A percentile compares a stretch with the other conserved stretches of the same genome.
Conservation (phyloP, 208 protist species). For the Trypanosomatidae sp. region DNA sequence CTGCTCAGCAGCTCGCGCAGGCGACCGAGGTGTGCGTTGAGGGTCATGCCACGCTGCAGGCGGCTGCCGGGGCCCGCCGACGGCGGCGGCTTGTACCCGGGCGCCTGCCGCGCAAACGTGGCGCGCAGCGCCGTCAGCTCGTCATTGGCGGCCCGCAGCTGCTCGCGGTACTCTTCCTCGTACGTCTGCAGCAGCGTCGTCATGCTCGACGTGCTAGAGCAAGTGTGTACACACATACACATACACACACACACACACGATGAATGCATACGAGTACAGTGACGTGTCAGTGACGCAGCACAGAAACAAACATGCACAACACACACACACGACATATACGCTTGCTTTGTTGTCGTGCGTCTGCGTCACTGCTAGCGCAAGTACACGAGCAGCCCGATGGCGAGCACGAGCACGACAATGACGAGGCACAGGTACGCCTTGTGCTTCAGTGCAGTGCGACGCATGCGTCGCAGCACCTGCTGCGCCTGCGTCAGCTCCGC, state of each 20-base stretch:
- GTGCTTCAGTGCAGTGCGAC: slow-evolving; percentile 38
- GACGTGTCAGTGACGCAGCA: background rate
- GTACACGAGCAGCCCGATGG: slow-evolving; percentile 25
- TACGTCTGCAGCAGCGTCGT: slow-evolving; percentile 47
- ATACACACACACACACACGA: background rate
- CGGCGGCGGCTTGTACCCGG: slow-evolving; percentile 26
- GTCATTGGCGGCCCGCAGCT: slow-evolving; percentile 19
- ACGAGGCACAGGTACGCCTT: slow-evolving; percentile 33
- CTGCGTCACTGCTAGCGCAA: slow-evolving; percentile 2
- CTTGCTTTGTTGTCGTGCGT: background rate
- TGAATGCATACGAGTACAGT: background rate
- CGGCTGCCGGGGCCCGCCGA: slow-evolving; percentile 38
- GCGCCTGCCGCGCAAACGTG: slow-evolving; percentile 12
- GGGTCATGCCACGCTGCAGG: slow-evolving; percentile 15
- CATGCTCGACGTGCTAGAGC: slow-evolving; percentile 8
- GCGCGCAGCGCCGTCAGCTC: slow-evolving; percentile 21
- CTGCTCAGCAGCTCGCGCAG: slow-evolving; percentile 39
- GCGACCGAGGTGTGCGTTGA: slow-evolving; percentile 15
- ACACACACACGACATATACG: no score
- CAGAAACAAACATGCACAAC: slow-evolving; percentile 1
- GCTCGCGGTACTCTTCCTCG: slow-evolving; percentile 64
- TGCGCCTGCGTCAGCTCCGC: slow-evolving; percentile 37
- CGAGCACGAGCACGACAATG: slow-evolving; percentile 23
- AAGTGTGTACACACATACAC: background rate
- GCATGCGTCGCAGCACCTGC: slow-evolving; percentile 50